A percentile compares a stretch with the other conserved stretches of the same genome.
Conservation (phyloP, 2,329 filamentous ascomycete species). For the Aspergillus sp. region DNA sequence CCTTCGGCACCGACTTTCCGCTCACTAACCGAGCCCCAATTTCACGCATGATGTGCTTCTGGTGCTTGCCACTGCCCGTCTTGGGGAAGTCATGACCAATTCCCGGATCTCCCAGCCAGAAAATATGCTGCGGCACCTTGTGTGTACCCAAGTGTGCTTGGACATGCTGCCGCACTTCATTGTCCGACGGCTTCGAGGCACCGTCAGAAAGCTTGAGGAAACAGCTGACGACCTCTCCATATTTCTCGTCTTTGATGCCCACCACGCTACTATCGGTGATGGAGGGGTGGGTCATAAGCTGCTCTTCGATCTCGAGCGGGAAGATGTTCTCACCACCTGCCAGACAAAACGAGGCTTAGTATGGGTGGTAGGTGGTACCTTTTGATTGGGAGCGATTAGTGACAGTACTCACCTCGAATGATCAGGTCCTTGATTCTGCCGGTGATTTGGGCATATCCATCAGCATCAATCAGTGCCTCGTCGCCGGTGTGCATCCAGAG, state of each 20-base stretch:
- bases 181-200: constrained; percentile 49
- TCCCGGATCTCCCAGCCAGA: constrained; percentile 66
- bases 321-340: constrained; percentile 70
- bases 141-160: constrained; percentile 44
- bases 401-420: constrained; percentile 59
- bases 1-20: too few relatives aligned
- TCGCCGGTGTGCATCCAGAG: constrained; percentile 68
- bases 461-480: constrained; percentile 52
- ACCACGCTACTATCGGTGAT: constrained; percentile 67
- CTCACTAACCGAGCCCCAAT: constrained; percentile 32
- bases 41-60: constrained; percentile 61
- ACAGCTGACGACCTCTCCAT: constrained; percentile 27
- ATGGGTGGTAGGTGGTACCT: too few relatives aligned
- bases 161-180: constrained; percentile 63
- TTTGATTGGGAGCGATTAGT: background rate
- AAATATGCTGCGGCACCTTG: constrained; percentile 52
- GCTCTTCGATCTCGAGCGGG: constrained; percentile 72
- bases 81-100: constrained; percentile 57
- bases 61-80: constrained; percentile 70
- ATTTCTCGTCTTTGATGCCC: constrained; percentile 60
- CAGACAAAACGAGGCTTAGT: background rate
- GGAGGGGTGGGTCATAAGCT: constrained; percentile 63
- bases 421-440: constrained; percentile 78
- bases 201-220: constrained; percentile 50
- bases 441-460: constrained; percentile 71